Conservation (phyloP, 2,329 filamentous ascomycete species). For the Knufia fluminis region DNA sequence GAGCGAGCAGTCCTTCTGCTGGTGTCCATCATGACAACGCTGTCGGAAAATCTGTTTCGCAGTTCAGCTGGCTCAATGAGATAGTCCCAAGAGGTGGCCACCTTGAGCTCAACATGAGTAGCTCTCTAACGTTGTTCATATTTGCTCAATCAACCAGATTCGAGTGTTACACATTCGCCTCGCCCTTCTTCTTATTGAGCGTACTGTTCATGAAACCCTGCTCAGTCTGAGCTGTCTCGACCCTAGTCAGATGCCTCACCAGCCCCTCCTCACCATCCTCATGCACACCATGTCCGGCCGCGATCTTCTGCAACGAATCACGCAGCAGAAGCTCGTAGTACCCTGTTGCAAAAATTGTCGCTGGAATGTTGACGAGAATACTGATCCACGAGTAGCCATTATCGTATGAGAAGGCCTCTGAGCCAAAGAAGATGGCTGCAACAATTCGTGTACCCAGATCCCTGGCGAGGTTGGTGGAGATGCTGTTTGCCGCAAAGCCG, state of each 20-base stretch:
- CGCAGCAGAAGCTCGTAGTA: conserved; percentile 49
- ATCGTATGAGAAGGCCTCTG: conserved; percentile 39
- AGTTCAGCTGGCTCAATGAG: too few species aligned
- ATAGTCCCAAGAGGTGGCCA: too few species aligned
- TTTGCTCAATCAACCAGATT: too few species aligned
- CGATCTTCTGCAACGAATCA: conserved; percentile 45
- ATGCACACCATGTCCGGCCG: conserved; percentile 41
- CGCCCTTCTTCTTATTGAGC: neutral
- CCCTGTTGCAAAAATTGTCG: conserved; percentile 45
- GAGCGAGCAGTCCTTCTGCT: too few species aligned
- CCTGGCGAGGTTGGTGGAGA: conserved; percentile 49
- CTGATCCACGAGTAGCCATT: conserved; percentile 43
- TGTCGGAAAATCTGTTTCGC: too few species aligned
- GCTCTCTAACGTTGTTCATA: too few species aligned
- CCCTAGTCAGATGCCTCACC: conserved; percentile 33
- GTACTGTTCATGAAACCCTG: conserved; percentile 15
- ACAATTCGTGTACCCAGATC: conserved; percentile 53
- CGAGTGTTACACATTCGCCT: neutral
- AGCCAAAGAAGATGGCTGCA: conserved; percentile 48
- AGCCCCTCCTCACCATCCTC: conserved; percentile 45
- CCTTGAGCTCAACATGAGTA: too few species aligned
- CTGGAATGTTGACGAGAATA: conserved; percentile 49
- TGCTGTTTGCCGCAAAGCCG: conserved; percentile 48
- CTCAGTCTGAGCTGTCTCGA: conserved; percentile 19
- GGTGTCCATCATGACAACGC: too few species aligned